Conservation (phyloP, 345 rosid genomes). For the Cardamine chenopodiifolia region DNA sequence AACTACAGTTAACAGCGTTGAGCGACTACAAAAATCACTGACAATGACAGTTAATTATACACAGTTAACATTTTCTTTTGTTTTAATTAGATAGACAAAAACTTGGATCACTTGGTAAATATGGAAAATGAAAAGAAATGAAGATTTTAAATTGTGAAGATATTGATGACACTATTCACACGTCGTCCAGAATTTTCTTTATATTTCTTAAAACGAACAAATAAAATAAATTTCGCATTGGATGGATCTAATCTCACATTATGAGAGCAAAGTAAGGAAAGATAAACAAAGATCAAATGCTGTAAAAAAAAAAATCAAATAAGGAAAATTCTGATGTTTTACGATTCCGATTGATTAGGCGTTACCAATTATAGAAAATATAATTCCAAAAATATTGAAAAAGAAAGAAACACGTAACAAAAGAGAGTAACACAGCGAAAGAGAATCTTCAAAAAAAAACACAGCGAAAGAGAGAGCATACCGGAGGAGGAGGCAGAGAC, state of each 20-base stretch:
- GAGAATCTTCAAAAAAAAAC: too few species aligned
- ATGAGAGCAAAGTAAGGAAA: slow-evolving; percentile 2
- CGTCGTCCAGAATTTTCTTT: background rate
- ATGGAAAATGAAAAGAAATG: background rate
- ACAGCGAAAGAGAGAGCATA: slow-evolving; percentile 32
- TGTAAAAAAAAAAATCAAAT: background rate
- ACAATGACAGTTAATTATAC: background rate
- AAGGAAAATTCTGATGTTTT: background rate
- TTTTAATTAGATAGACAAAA: background rate
- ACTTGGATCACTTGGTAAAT: background rate
- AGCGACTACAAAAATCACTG: slow-evolving; percentile 14
- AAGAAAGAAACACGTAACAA: background rate
- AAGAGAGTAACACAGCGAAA: slow-evolving; percentile 9
- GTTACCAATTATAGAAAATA: background rate
- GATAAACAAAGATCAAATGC: background rate
- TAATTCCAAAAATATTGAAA: background rate
- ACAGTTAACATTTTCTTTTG: background rate
- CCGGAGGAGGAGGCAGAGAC: slow-evolving; percentile 61
- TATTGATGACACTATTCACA: background rate
- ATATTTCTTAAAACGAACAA: background rate
- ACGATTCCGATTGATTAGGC: background rate
- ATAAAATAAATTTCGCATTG: background rate
- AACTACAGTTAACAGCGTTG: background rate
- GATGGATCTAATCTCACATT: slow-evolving; percentile 2
- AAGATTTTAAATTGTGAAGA: background rate